Conservation (phyloP, 306 rosid genomes). For the Cucumis hystrix region DNA sequence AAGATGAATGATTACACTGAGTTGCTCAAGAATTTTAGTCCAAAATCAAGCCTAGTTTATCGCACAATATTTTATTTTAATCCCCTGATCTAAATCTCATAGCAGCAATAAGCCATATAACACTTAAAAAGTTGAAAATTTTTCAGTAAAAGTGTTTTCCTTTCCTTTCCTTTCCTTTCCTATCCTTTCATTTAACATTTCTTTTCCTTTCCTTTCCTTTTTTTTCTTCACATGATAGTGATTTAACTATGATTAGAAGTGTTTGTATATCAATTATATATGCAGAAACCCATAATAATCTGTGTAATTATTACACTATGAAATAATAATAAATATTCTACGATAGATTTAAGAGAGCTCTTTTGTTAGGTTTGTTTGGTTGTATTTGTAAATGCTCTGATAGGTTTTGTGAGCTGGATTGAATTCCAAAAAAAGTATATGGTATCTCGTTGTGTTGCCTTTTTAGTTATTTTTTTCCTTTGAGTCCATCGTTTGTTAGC, state of each 20-base stretch:
- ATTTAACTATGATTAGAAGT: conserved; percentile 26
- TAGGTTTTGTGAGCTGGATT: no score
- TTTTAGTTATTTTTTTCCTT: no score
- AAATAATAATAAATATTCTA: conserved; percentile 1
- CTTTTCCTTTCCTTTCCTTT: background rate
- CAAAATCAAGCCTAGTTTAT: conserved; percentile 9
- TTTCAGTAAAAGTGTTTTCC: background rate
- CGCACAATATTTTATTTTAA: conserved; percentile 7
- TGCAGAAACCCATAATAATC: conserved; percentile 42
- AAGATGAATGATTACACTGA: background rate
- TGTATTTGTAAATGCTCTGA: no score
- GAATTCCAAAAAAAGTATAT: no score
- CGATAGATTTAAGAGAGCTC: no score
- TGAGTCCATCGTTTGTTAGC: no score
- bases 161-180: background rate
- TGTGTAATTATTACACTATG: conserved; percentile 19
- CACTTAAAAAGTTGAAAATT: background rate
- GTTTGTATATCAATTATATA: conserved; percentile 17
- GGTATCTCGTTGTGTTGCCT: no score
- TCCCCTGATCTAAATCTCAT: conserved; percentile 14
- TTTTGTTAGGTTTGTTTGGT: no score
- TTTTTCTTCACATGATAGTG: conserved; percentile 12
- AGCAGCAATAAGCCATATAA: background rate
- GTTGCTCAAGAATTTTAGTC: background rate
- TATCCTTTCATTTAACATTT: no score